These are phyloP conservation scores for Penicillium olsonii DNA, from an alignment of 2,329 filamentous ascomycete genomes.

Conservation along the genomic window DNA sequence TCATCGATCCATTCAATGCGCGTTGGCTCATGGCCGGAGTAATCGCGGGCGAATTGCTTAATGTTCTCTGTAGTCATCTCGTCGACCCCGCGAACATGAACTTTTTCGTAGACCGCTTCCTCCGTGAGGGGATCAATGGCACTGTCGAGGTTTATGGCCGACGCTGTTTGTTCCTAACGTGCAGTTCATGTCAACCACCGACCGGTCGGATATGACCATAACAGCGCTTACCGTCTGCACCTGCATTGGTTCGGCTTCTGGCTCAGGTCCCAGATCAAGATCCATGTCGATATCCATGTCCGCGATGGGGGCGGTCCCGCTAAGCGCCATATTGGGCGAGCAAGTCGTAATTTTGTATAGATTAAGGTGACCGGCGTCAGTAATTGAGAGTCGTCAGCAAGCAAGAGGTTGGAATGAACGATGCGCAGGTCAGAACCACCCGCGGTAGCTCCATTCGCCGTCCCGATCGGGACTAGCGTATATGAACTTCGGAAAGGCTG, in stretches of 20 bases:
- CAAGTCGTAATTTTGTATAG: not conserved
- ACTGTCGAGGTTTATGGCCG: constrained; percentile 22
- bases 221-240: constrained; percentile 33
- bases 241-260: constrained; percentile 46
- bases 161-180: constrained; percentile 27
- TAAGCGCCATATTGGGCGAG: constrained; percentile 4
- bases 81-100: constrained; percentile 84
- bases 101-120: constrained; percentile 56
- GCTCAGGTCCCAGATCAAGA: constrained; percentile 56
- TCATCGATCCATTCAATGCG: constrained; percentile 95
- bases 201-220: not conserved
- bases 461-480: constrained; percentile 12
- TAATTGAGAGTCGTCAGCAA: not conserved
- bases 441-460: constrained; percentile 7
- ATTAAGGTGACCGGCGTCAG: not conserved
- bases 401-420: not conserved
- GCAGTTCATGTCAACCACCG: constrained; percentile 6
- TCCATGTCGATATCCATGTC: constrained; percentile 76
- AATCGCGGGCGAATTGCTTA: constrained; percentile 69
- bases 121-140: constrained; percentile 30
- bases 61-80: constrained; percentile 79
- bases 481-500: not conserved
- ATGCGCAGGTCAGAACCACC: constrained; percentile 6
- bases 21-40: constrained; percentile 61
- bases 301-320: constrained; percentile 21